Percentiles rank a stretch among this genome's conserved stretches.
phyloP scores from a whole-genome alignment of 2,329 filamentous ascomycete genomes.

The Sporothrix inflata region DNA sequence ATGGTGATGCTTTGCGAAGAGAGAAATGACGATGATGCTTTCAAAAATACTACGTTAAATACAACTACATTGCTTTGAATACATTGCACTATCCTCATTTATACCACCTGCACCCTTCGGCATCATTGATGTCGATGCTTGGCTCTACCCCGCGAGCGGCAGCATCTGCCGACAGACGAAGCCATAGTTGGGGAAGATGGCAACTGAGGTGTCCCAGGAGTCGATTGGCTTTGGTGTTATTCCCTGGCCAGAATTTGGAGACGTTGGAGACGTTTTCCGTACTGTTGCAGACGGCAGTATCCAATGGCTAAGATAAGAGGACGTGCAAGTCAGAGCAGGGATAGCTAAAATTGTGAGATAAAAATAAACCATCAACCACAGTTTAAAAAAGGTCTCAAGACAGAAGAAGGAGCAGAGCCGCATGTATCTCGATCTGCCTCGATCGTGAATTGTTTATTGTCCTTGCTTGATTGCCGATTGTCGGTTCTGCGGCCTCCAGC shows the following conservation, averaged over 20 bases:
- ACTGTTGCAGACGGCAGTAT: background rate
- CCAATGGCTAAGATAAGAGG: background rate
- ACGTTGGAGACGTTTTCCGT: background rate
- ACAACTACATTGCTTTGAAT: background rate
- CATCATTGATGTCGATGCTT: background rate
- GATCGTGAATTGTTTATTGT: background rate
- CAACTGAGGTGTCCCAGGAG: background rate
- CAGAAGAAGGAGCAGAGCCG: background rate
- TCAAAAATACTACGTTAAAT: background rate
- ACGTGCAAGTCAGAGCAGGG: background rate
- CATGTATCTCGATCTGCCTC: background rate
- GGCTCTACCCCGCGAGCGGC: constrained; percentile 27
- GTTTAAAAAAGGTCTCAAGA: background rate
- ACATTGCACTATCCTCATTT: background rate
- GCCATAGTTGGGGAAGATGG: background rate
- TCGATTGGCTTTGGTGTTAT: too few species aligned
- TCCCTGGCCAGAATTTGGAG: background rate
- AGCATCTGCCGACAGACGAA: constrained; percentile 27
- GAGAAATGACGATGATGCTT: background rate
- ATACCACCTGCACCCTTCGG: background rate
- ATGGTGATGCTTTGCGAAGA: background rate
- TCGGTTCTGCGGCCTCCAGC: constrained; percentile 3
- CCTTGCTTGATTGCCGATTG: background rate
- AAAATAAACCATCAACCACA: background rate
- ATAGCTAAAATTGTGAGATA: background rate